phyloP scores from a whole-genome alignment of 129 eudicot species.

The Chrysanthemum seticuspe region DNA sequence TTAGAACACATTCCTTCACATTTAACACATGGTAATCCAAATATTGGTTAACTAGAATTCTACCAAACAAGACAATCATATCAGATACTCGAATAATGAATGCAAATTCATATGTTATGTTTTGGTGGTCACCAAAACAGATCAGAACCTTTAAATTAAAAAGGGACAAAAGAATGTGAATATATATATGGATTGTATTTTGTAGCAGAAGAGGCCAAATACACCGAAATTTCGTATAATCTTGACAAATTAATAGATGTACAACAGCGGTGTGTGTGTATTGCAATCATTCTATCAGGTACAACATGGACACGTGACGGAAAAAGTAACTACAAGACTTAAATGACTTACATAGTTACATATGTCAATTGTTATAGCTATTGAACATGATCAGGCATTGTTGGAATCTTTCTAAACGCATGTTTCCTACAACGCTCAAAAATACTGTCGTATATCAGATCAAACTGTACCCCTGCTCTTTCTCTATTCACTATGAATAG shows the following conservation, averaged over 20 bases:
- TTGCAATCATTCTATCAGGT: conserved; percentile 26
- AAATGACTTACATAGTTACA: conserved; percentile 3
- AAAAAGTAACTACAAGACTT: conserved; percentile 1
- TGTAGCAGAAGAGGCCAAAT: conserved; percentile 19
- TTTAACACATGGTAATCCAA: too few species aligned
- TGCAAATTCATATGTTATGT: too few species aligned
- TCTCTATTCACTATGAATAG: conserved; percentile 86
- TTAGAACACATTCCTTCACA: too few species aligned
- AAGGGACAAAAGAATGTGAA: too few species aligned
- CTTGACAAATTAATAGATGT: conserved; percentile 20
- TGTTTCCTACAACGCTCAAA: conserved; percentile 95
- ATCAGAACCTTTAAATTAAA: too few species aligned
- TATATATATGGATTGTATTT: conserved; percentile 13
- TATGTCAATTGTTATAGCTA: conserved; percentile 17
- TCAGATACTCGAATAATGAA: too few species aligned
- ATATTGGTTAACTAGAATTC: too few species aligned
- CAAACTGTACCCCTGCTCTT: conserved; percentile 95
- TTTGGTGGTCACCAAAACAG: background rate
- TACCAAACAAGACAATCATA: too few species aligned
- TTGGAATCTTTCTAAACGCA: conserved; percentile 72
- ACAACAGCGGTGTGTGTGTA: conserved; percentile 26
- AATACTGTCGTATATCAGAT: conserved; percentile 88
- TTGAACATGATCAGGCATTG: conserved; percentile 61
- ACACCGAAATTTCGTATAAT: conserved; percentile 22
- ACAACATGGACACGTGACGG: background rate